Base-by-base conservation (phyloP, 2,329 filamentous ascomycete genomes). In the Metarhizium anisopliae region DNA sequence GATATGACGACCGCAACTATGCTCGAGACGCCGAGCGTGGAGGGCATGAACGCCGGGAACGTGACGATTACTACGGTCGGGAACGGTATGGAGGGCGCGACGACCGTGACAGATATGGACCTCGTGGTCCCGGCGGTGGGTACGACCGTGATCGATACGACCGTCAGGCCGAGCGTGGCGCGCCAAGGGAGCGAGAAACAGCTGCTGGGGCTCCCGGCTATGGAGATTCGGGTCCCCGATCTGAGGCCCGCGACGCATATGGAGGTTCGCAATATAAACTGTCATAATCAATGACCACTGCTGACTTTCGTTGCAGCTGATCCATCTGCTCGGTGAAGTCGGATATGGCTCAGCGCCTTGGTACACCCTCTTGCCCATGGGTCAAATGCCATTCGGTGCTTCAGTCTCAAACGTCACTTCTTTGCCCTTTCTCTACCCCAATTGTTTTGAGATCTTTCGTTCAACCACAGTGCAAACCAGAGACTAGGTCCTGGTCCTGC, bases 21-120 rank as follows among this genome's bases (percentile, higher is more conserved):
- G 71, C 82, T 59, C 80, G 82, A 61, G 77, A 73, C 68, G 80
- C 72, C 70, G 80, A 85, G 56, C 83, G 85, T 62, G 81, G 73
- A 53, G 80, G 72, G 50, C 76, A 76, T 55, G 78, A 82, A 49
- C 75, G 79, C 40, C 76, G 80, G 56, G 73, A 74, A 38, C 67
- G 76, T 59, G 73, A 74, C 14, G 71, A 72, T 6, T 67, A 70
- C 50, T 70, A 71, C 51, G 66, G 68, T 38, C 69, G 71, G 16
- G 71, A 73, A 49, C 69, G 71, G 50, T 70, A 72, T 54, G 74
- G 64, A 54, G 72, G 68, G 50, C 75, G 76, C 56, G 74, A 79
- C 18, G 76, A 78, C 51, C 71, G 73, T 47, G 74, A 75, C 20
- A 71, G 72, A 55, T 74, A 75, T 55, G 64, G 64, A n/a, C 61